Base-by-base conservation (phyloP, 2,329 filamentous ascomycete genomes). In the Aspergillus fischeri region DNA sequence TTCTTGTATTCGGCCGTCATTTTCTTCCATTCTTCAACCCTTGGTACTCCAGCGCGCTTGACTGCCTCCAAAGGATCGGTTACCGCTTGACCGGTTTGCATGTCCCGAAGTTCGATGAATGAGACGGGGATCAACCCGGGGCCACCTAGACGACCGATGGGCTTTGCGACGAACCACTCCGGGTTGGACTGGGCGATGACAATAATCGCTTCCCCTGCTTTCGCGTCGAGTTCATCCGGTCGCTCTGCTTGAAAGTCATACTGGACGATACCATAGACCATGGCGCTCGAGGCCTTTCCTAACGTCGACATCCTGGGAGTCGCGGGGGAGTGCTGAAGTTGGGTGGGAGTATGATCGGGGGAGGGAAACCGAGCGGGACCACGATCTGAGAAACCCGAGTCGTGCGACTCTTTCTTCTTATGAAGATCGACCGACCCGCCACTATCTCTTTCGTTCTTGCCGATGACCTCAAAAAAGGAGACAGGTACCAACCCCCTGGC, bases 1-100 rank as follows among this genome's bases (percentile, higher is more conserved):
- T 97, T 97, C 80, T 99, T 99, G 78, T 99, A 99, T 63, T 97
- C 93, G 55, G 93, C 93, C 0, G 94, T 92, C 91, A 97, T 97
- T 78, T 95, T 96, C 80, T 99, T 99, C 94, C 94, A 99, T 69
- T 99, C 94, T 71, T 99, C 94, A 3, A 99, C 94, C 68, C 88
- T 89, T 11, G 94, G 94, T 7, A 99, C 92, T 21, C 93, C 92
- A 1, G 94, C 94, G 65, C 88, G 87, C 66, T 86, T 85, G 55
- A 99, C 91, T 1, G 94, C 93, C 29, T 92, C 92, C 27, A 90
- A 81, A 0, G 93, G 86, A 73, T 97, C 91, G 20, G 83, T 75
- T 1, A 97, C 91, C 0, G 92, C 83, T 64, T 90, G 85, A 52
- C 93, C 92, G 0, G 90, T 92, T 4, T 86, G 85, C 89, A 97